These are phyloP conservation scores for Rhodosporidiobolus odoratus DNA, from an alignment of 768 basidiomycete species.

Conservation along the genomic window DNA sequence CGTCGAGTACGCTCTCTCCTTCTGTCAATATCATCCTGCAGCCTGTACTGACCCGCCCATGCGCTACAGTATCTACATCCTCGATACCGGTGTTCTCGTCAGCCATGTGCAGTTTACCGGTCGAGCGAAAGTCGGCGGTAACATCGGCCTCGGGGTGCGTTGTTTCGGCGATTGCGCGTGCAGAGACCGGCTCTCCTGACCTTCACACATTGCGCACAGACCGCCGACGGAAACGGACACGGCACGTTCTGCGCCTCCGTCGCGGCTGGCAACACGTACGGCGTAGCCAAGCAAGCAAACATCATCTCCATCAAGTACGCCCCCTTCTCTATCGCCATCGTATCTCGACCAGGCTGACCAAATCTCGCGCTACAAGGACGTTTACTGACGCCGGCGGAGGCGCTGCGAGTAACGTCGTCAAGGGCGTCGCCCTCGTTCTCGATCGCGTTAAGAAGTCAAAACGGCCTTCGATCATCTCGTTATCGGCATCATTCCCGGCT, in stretches of 20 bases:
- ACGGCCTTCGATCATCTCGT: conserved; percentile 18
- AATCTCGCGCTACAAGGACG: not conserved
- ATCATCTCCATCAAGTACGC: conserved; percentile 21
- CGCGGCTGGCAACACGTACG: conserved; percentile 14
- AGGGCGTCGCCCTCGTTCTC: conserved; percentile 15
- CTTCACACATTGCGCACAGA: not conserved
- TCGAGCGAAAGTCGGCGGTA: conserved; percentile 17
- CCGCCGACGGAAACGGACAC: conserved; percentile 18
- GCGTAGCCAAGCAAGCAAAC: conserved; percentile 14
- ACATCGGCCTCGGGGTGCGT: conserved; percentile 19
- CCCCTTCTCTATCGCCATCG: not conserved
- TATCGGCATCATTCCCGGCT: conserved; percentile 17
- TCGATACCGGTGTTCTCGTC: conserved; percentile 18
- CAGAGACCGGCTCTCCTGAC: not conserved
- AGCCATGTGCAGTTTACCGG: conserved; percentile 18
- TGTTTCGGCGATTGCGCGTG: not conserved
- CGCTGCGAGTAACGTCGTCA: conserved; percentile 10
- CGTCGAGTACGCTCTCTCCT: conserved; percentile 12
- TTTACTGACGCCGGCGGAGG: conserved; percentile 21
- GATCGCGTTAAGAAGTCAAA: conserved; percentile 20
- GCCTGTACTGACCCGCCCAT: not conserved
- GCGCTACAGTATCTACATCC: conserved; percentile 14
- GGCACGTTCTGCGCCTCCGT: conserved; percentile 18
- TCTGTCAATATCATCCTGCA: not conserved
- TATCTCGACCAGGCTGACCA: not conserved